Conservation (phyloP, 108 stramenopile genomes). For the Seminavis robusta region DNA sequence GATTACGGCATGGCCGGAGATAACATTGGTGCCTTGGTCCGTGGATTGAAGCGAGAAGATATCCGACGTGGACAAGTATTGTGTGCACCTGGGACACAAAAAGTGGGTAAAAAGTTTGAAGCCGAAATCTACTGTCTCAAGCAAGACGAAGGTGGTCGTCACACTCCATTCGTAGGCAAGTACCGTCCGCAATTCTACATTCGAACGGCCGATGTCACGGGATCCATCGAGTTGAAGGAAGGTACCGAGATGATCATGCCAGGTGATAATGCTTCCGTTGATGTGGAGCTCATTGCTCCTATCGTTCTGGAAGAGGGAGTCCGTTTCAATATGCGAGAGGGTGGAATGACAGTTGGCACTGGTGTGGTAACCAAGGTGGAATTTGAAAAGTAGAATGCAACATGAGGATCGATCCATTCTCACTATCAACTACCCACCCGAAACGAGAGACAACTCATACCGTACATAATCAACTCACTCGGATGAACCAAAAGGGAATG, state of each 20-base stretch:
- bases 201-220: constrained; percentile 98
- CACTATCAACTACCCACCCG: too few relatives aligned
- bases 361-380: constrained; percentile 93
- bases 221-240: constrained; percentile 81
- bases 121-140: constrained; percentile 96
- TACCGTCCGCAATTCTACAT: constrained; percentile 99
- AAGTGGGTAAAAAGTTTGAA: constrained; percentile 85
- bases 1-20: constrained; percentile 98
- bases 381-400: too few relatives aligned
- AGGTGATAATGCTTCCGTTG: constrained; percentile 95
- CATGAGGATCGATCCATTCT: too few relatives aligned
- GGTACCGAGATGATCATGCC: constrained; percentile 99
- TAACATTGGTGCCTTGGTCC: constrained; percentile 95
- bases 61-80: constrained; percentile 96
- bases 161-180: constrained; percentile 98
- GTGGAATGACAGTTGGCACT: constrained; percentile 97
- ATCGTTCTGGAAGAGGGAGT: constrained; percentile 92
- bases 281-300: constrained; percentile 92
- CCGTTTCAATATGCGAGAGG: constrained; percentile 98
- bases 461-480: too few relatives aligned
- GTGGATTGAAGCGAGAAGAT: constrained; percentile 97
- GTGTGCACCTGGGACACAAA: constrained; percentile 84
- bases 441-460: too few relatives aligned
- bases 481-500: too few relatives aligned
- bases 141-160: constrained; percentile 98